Evolutionary conservation across 495 filamentous ascomycete species (phyloP).

Genomic region (Aspergillus nidulans): DNA sequence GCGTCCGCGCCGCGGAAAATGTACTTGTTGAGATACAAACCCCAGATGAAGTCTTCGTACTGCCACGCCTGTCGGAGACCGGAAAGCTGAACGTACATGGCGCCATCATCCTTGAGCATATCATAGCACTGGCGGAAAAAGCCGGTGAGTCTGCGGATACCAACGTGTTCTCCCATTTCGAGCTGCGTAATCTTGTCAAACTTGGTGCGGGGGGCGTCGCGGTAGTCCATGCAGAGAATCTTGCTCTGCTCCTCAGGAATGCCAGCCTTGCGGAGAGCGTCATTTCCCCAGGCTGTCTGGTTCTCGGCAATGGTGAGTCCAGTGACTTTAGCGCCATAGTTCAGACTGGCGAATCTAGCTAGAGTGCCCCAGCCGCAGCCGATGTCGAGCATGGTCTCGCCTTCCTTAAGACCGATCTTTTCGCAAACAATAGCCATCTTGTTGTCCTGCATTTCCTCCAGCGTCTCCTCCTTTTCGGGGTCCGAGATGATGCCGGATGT

Average conservation of each 20-base stretch:
- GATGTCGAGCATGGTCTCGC: constrained; percentile 62
- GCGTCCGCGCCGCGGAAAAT: constrained; percentile 70
- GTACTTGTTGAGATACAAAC: constrained; percentile 75
- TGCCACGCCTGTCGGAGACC: constrained; percentile 67
- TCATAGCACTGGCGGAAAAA: constrained; percentile 63
- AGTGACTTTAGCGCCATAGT: constrained; percentile 62
- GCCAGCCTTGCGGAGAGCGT: constrained; percentile 54
- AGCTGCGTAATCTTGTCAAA: constrained; percentile 67
- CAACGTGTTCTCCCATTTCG: constrained; percentile 72
- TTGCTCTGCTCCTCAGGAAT: constrained; percentile 56
- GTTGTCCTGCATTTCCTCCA: constrained; percentile 71
- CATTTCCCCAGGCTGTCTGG: constrained; percentile 70
- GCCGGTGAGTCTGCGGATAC: constrained; percentile 57
- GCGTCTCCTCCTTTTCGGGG: constrained; percentile 57
- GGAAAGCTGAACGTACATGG: constrained; percentile 69
- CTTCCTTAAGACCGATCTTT: constrained; percentile 59
- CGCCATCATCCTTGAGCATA: constrained; percentile 66
- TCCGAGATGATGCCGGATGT: constrained; percentile 67
- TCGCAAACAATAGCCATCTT: constrained; percentile 66
- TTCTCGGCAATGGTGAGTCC: constrained; percentile 67
- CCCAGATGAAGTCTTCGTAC: constrained; percentile 72
- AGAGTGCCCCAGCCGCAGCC: constrained; percentile 72
- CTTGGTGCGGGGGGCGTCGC: constrained; percentile 57
- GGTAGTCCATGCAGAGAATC: constrained; percentile 66
- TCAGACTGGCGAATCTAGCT: constrained; percentile 57